Conservation (phyloP, 305 asterid genomes). For the Fraxinus latifolia region DNA sequence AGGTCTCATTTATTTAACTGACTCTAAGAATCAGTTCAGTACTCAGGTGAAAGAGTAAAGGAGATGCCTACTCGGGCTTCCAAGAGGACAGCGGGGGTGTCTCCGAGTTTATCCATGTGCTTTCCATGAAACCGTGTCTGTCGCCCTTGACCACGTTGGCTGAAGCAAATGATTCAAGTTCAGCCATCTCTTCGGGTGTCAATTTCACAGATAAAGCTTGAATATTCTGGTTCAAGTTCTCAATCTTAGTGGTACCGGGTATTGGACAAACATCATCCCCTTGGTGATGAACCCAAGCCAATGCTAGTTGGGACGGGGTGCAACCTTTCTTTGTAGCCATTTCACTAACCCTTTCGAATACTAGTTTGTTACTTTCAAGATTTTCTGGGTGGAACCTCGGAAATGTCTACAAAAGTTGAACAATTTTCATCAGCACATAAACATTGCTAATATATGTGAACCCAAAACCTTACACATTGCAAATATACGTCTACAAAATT, state of each 20-base stretch:
- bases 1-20: neutral
- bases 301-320: slow-evolving; percentile 43
- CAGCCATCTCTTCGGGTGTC: slow-evolving; percentile 37
- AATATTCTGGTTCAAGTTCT: slow-evolving; percentile 39
- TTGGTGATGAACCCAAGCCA: slow-evolving; percentile 47
- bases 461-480: neutral
- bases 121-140: slow-evolving; percentile 19
- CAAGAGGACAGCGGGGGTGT: slow-evolving; percentile 39
- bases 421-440: neutral
- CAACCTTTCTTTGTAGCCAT: slow-evolving; percentile 40
- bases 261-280: slow-evolving; percentile 45
- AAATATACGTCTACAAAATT: neutral
- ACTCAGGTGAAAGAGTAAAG: neutral
- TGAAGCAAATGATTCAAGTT: slow-evolving; percentile 35
- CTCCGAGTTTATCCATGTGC: slow-evolving; percentile 33
- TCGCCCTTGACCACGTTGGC: slow-evolving; percentile 36
- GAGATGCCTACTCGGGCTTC: slow-evolving; percentile 24
- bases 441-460: neutral
- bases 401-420: neutral
- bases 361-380: slow-evolving; percentile 25
- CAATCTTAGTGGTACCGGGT: slow-evolving; percentile 52
- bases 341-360: slow-evolving; percentile 27
- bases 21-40: neutral
- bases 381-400: slow-evolving; percentile 33
- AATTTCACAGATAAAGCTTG: slow-evolving; percentile 31